These are phyloP conservation scores for Solanum paucissectum DNA, from an alignment of 257 asterid genomes.

Conservation along the genomic window DNA sequence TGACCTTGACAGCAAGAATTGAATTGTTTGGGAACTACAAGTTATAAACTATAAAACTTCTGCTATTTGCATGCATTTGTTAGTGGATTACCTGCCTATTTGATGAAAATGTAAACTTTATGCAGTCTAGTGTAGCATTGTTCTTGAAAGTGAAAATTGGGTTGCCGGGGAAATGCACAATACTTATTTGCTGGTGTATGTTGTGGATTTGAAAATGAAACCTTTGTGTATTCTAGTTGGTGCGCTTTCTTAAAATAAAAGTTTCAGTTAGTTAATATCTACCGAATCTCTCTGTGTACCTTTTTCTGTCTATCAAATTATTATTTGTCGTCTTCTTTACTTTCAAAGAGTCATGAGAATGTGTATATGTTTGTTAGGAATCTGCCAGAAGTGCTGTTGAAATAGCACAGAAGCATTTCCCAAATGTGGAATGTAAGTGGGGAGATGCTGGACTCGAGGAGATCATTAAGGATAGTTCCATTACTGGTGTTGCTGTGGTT, in stretches of 20 bases:
- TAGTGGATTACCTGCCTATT: background rate
- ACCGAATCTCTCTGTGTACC: background rate
- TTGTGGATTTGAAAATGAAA: background rate
- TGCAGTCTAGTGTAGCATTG: background rate
- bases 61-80: background rate
- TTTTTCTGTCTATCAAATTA: background rate
- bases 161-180: background rate
- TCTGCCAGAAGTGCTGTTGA: conserved; percentile 78
- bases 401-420: conserved; percentile 55
- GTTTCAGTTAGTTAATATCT: background rate
- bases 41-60: background rate
- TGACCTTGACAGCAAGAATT: background rate
- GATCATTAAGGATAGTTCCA: conserved; percentile 60
- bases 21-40: background rate
- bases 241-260: background rate
- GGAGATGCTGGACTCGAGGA: conserved; percentile 79
- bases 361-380: conserved; percentile 32
- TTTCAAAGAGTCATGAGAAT: background rate
- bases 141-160: background rate
- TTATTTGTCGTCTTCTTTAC: background rate
- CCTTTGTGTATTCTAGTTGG: background rate
- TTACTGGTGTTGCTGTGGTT: conserved; percentile 72
- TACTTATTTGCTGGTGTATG: background rate
- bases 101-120: background rate
- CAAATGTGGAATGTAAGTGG: conserved; percentile 83